Evolutionary conservation across 176 grass and related monocot species (phyloP), one percentile per base, ranked within the genome.

Genomic region (Ampelocalamus luodianensis): DNA sequence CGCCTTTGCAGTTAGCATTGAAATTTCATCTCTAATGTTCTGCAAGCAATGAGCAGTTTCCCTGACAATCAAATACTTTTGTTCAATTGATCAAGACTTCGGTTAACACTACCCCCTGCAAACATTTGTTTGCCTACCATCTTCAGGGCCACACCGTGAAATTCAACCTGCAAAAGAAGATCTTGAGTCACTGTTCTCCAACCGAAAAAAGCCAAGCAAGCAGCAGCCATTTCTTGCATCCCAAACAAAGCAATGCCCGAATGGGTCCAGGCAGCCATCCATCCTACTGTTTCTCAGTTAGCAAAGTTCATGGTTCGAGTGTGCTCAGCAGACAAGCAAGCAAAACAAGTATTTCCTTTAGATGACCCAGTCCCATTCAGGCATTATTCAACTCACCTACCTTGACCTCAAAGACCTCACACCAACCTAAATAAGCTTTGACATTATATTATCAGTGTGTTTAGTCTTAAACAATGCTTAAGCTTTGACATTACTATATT

Each of bases 201-300:
- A 10, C 67, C 55, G 59, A 55, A 70, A 32, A 10, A 44, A 54
- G 45, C 50, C 50, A 61, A 70, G 16, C n/a, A 38, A 72, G 67
- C 14, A 29, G 65, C 68, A 58, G 18, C 58, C 42, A 64, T 56
- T 74, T 87, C 70, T 87, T 87, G 69, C 23, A 81, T 75, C 48
- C 60, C 17, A 87, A 68, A 74, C 85, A 24, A 81, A 87, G 85
- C 69, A 86, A 80, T 81, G 77, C 24, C 37, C n/a, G n/a, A 24
- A 20, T 10, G 65, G 83, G 75, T 62, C 65, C 75, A 27, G 38
- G 16, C 69, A 63, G 26, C 62, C 62, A 16, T 51, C 62, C 62
- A 16, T 40, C 65, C 24, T 40, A 45, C 34, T 45, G 65, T 39
- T 71, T 79, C 8, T 71, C 65, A 73, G 15, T 27, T 64, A 80